phyloP scores from a whole-genome alignment of 2,329 filamentous ascomycete species.

The Beauveria pseudobassiana region DNA sequence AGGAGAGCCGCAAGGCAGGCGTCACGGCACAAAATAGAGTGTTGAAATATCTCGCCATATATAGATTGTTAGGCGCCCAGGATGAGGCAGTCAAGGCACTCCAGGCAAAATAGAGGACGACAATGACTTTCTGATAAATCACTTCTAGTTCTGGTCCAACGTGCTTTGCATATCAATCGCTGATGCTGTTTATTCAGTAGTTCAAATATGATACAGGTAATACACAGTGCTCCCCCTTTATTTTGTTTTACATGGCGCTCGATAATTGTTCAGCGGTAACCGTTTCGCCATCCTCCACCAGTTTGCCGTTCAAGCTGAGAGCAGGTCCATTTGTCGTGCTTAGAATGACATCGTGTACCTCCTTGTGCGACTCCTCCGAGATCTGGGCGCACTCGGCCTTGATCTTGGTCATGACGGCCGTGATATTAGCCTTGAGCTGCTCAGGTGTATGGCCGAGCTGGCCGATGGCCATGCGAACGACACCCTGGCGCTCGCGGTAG shows the following conservation, averaged over 20 bases:
- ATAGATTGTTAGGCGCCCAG: constrained; percentile 44
- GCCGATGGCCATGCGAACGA: constrained; percentile 83
- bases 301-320: constrained; percentile 76
- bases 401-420: constrained; percentile 64
- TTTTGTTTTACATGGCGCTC: constrained; percentile 41
- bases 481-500: constrained; percentile 79
- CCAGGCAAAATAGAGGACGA: constrained; percentile 18
- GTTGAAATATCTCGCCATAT: constrained; percentile 45
- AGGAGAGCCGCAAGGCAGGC: constrained; percentile 37
- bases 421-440: constrained; percentile 78
- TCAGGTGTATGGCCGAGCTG: constrained; percentile 85
- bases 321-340: constrained; percentile 84
- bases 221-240: constrained; percentile 12
- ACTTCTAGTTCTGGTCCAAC: neutral
- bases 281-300: constrained; percentile 53
- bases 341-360: constrained; percentile 59
- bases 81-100: constrained; percentile 44
- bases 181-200: constrained; percentile 11
- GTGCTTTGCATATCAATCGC: constrained; percentile 11
- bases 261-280: constrained; percentile 46
- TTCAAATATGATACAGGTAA: constrained; percentile 13
- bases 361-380: constrained; percentile 42
- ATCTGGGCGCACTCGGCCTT: constrained; percentile 73
- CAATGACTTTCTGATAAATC: constrained; percentile 22
- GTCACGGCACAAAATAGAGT: constrained; percentile 35